Evolutionary conservation across 305 asterid species (phyloP), one percentile per base, ranked within the genome.

Genomic region (Fraxinus angustifolia): DNA sequence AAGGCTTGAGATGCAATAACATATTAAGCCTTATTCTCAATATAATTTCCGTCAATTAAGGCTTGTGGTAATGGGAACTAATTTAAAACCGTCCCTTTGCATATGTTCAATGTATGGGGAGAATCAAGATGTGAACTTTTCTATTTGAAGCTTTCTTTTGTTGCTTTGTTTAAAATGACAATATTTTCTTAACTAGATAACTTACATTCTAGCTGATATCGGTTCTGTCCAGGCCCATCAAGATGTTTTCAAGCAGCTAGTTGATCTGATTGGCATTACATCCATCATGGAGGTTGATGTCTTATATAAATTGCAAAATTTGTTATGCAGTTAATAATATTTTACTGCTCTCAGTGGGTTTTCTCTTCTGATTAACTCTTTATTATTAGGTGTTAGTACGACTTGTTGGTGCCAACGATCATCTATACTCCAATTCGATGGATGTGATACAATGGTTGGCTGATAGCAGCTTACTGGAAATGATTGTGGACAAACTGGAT

Each of bases 391-490:
- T 96, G 85, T 88, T 96, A 89, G 97, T 96, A 76, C 91, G 98
- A 67, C 98, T 96, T 81, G 97, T 94, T 28, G 97, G 99, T 26
- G 90, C 93, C 65, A 98, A 96, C 75, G 98, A 94, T 83, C 98
- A 94, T 86, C 88, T 91, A 79, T 96, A 94, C 87, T 92, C 97
- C 58, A 92, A 88, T 84, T 89, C 96, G 12, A 79, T 91, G 87
- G 98, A 96, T 81, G 94, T 94, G 83, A 91, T 93, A 94, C 98
- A 93, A 86, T 96, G 98, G 99, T 90, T 96, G 91, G 95, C 98
- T 81, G 97, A 93, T 72, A 93, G 97, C 89, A 90, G 88, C 85
- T 88, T 96, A 89, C 79, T 96, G 81, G 99, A 96, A 89, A 94
- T 96, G 99, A 92, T 94, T 77, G 98, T 96, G 62, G 98, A 96